Evolutionary conservation across 73 alveolate species (phyloP).

Genomic region (Paramecium biaurelia): DNA sequence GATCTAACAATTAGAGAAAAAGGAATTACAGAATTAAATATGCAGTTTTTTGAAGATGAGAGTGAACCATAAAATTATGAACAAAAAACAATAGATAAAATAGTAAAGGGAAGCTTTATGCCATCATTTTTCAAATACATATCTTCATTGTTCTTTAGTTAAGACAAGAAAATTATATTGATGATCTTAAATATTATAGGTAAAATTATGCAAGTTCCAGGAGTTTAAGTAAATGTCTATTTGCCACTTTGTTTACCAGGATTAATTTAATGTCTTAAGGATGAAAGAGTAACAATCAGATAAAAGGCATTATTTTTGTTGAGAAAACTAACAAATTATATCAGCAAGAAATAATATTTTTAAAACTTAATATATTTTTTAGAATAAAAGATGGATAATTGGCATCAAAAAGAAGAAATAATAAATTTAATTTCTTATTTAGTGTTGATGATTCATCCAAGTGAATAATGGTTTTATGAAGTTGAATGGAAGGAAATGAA

Average conservation of each 20-base stretch:
- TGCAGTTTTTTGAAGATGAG: background rate
- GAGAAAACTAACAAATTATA: background rate
- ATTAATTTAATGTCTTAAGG: background rate
- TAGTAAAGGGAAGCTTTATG: background rate
- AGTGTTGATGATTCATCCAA: background rate
- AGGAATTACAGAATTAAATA: background rate
- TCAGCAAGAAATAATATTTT: background rate
- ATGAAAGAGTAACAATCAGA: conserved; percentile 6
- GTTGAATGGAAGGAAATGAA: background rate
- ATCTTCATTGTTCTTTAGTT: background rate
- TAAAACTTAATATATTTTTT: conserved; percentile 22
- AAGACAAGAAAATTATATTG: background rate
- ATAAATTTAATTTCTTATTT: background rate
- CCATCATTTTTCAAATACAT: conserved; percentile 29
- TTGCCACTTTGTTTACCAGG: conserved; percentile 10
- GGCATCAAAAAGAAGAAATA: conserved; percentile 24
- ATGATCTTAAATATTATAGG: background rate
- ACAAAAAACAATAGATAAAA: background rate
- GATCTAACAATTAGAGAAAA: background rate
- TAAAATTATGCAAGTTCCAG: conserved; percentile 12
- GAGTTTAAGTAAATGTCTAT: conserved; percentile 21
- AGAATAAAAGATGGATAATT: background rate
- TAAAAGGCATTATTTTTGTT: background rate
- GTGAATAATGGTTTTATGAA: conserved; percentile 3
- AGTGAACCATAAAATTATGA: background rate